Evolutionary conservation across 306 rosid genomes (phyloP).

Genomic region (Sesbania bispinosa): DNA sequence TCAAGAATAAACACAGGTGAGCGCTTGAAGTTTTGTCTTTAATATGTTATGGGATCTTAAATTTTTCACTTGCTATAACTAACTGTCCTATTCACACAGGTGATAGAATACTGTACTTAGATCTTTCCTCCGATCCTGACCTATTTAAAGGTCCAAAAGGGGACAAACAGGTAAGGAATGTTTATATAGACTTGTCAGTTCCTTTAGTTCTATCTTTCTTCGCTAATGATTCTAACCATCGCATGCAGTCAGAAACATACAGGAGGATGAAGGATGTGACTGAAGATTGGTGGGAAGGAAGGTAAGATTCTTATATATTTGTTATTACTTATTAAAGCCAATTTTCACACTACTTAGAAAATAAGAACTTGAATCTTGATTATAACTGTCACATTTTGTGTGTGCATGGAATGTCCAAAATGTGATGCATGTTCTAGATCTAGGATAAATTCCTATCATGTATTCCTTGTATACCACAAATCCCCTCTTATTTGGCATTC

Average conservation of each 20-base stretch:
- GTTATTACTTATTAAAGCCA: neutral
- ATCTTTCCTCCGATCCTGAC: constrained; percentile 75
- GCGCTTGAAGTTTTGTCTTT: constrained; percentile 4
- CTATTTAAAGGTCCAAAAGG: constrained; percentile 83
- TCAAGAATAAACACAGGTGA: constrained; percentile 89
- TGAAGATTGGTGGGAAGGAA: constrained; percentile 90
- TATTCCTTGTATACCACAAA: neutral
- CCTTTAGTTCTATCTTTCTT: constrained; percentile 1
- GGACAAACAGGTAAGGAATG: constrained; percentile 69
- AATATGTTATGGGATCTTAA: neutral
- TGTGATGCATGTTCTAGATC: neutral
- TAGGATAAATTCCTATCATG: neutral
- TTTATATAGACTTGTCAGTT: constrained; percentile 9
- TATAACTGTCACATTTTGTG: neutral
- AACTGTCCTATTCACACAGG: constrained; percentile 48
- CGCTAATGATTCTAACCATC: constrained; percentile 9
- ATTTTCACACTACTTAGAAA: neutral
- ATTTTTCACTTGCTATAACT: constrained; percentile 21
- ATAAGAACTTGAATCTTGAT: neutral
- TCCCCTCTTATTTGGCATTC: neutral
- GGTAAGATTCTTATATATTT: constrained; percentile 39
- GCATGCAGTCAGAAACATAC: constrained; percentile 82
- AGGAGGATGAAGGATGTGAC: constrained; percentile 87
- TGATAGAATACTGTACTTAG: constrained; percentile 72
- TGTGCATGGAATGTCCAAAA: neutral